phyloP scores from a whole-genome alignment of 345 rosid genomes.

The Brassica cretica region DNA sequence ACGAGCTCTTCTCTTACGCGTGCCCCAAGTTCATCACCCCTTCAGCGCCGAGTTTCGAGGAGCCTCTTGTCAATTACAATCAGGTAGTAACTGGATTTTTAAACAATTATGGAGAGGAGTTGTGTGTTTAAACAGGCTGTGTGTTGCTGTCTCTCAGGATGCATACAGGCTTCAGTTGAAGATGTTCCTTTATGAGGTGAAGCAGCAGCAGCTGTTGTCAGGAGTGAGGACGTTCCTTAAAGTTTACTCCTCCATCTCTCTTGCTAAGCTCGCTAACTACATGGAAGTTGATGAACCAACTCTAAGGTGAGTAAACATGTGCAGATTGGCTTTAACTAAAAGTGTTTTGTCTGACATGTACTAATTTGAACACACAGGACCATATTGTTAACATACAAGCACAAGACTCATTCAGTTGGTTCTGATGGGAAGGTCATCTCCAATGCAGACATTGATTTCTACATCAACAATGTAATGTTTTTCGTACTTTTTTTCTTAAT shows the following conservation, averaged over 20 bases:
- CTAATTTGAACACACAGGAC: slow-evolving; percentile 52
- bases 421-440: slow-evolving; percentile 72
- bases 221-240: slow-evolving; percentile 86
- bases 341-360: background rate
- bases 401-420: slow-evolving; percentile 94
- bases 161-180: slow-evolving; percentile 95
- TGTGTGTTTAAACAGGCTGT: background rate
- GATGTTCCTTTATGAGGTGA: slow-evolving; percentile 90
- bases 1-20: slow-evolving; percentile 98
- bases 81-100: slow-evolving; percentile 52
- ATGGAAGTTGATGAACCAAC: slow-evolving; percentile 95
- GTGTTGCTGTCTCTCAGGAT: slow-evolving; percentile 53
- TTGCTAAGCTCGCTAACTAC: slow-evolving; percentile 82
- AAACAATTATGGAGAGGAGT: background rate
- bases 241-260: slow-evolving; percentile 82
- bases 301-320: slow-evolving; percentile 55
- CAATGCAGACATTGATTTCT: slow-evolving; percentile 94
- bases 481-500: background rate
- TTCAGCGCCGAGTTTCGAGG: slow-evolving; percentile 88
- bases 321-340: background rate
- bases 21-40: slow-evolving; percentile 99
- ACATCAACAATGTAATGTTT: slow-evolving; percentile 70
- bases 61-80: slow-evolving; percentile 92
- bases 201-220: slow-evolving; percentile 84
- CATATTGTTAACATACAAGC: slow-evolving; percentile 91